Conservation (phyloP, 768 basidiomycete genomes). For the Epithele typhae region DNA sequence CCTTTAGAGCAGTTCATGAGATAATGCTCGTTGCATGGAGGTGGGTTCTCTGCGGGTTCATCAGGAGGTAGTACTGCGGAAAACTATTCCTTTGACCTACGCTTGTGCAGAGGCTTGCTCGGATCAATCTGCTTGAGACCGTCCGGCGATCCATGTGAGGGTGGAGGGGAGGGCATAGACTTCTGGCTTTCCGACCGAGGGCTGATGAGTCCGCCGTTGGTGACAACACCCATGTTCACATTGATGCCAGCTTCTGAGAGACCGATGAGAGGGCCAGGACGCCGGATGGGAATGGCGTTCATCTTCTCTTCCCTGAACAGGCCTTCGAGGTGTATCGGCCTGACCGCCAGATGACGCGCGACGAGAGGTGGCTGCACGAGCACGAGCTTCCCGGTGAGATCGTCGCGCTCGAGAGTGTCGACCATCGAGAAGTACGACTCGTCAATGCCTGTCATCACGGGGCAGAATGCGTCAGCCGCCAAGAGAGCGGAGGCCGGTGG, state of each 20-base stretch:
- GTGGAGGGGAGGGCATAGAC: slow-evolving; percentile 28
- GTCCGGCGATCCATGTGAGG: slow-evolving; percentile 18
- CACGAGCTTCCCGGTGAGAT: slow-evolving; percentile 63
- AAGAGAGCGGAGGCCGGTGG: background rate
- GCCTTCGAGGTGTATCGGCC: slow-evolving; percentile 48
- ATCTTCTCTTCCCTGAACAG: slow-evolving; percentile 42
- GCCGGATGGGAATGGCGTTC: slow-evolving; percentile 35
- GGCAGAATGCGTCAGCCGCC: background rate
- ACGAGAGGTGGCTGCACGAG: slow-evolving; percentile 50
- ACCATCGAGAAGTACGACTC: slow-evolving; percentile 37
- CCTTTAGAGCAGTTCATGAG: slow-evolving; percentile 81
- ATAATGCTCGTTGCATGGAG: slow-evolving; percentile 84
- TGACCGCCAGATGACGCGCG: slow-evolving; percentile 45
- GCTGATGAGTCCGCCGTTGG: slow-evolving; percentile 61
- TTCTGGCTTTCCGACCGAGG: slow-evolving; percentile 50
- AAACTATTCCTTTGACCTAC: no score
- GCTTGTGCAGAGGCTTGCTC: slow-evolving; percentile 72
- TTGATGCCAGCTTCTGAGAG: slow-evolving; percentile 33
- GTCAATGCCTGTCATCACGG: slow-evolving; percentile 1
- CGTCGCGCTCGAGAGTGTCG: slow-evolving; percentile 54
- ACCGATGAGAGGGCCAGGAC: slow-evolving; percentile 36
- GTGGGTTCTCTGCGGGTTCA: slow-evolving; percentile 58
- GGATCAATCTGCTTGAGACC: slow-evolving; percentile 49
- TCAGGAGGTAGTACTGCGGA: no score
- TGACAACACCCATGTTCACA: slow-evolving; percentile 30